phyloP scores from a whole-genome alignment of 305 asterid species.

The Fraxinus albicans region DNA sequence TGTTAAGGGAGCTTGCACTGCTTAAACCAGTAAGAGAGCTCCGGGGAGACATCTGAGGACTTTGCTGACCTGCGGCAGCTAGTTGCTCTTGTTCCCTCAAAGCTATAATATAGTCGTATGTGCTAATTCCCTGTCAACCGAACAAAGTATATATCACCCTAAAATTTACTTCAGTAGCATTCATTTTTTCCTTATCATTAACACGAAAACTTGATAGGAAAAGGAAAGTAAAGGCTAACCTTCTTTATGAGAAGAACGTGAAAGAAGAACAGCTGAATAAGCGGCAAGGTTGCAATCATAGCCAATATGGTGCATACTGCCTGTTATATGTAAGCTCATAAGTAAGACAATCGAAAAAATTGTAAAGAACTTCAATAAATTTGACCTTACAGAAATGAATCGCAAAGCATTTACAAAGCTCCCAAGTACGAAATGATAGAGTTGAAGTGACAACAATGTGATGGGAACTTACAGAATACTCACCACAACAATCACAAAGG shows the following conservation, averaged over 20 bases:
- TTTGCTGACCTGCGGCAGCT: slow-evolving; percentile 77
- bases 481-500: slow-evolving; percentile 91
- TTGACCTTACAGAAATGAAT: not conserved
- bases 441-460: not conserved
- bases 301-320: slow-evolving; percentile 94
- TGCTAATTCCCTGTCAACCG: slow-evolving; percentile 81
- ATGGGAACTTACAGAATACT: slow-evolving; percentile 30
- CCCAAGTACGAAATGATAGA: not conserved
- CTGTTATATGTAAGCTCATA: slow-evolving; percentile 31
- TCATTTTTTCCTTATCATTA: not conserved
- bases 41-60: slow-evolving; percentile 92
- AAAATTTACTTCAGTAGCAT: not conserved
- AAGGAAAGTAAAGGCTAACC: slow-evolving; percentile 36
- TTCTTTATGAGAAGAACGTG: slow-evolving; percentile 95
- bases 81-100: slow-evolving; percentile 93
- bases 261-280: slow-evolving; percentile 96
- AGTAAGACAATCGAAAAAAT: not conserved
- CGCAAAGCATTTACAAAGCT: not conserved
- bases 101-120: slow-evolving; percentile 93
- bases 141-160: slow-evolving; percentile 14
- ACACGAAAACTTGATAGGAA: not conserved
- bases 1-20: slow-evolving; percentile 91
- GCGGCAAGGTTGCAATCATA: slow-evolving; percentile 93
- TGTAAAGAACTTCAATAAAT: not conserved
- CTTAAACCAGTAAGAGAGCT: slow-evolving; percentile 93